Evolutionary conservation across 23 red algal species (phyloP).

Genomic region (Pyropia haitanensis): DNA sequence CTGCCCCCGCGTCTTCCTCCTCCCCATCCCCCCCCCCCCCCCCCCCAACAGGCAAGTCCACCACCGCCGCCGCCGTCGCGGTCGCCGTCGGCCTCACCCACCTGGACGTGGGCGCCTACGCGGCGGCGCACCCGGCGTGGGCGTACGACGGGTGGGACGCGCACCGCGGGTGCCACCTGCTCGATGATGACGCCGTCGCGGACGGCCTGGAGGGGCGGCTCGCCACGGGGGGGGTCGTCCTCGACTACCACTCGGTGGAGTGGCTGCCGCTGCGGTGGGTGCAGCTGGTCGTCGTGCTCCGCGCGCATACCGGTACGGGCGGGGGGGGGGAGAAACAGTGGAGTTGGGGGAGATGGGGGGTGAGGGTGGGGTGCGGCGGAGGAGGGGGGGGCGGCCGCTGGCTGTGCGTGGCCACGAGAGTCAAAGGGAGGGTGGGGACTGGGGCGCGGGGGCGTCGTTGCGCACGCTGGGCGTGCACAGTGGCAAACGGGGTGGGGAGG

Average conservation of each 20-base stretch:
- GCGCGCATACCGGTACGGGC: background rate
- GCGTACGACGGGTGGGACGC: conserved; percentile 22
- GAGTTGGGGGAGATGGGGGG: no score
- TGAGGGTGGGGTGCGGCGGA: no score
- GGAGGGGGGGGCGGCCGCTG: no score
- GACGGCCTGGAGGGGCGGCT: conserved; percentile 55
- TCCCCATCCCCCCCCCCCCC: no score
- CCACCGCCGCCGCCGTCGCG: conserved; percentile 7
- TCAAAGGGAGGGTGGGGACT: no score
- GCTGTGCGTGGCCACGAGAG: no score
- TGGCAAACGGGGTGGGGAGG: no score
- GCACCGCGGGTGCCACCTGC: conserved; percentile 16
- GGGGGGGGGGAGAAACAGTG: no score
- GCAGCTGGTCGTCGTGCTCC: conserved; percentile 50
- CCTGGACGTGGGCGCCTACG: conserved; percentile 49
- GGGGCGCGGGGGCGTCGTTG: no score
- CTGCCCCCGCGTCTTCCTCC: no score
- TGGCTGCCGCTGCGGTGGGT: conserved; percentile 82
- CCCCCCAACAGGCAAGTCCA: conserved; percentile 6
- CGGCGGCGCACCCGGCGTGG: conserved; percentile 15
- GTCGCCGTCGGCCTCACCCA: conserved; percentile 32
- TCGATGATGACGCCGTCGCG: conserved; percentile 59
- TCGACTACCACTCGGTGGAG: conserved; percentile 71
- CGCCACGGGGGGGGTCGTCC: conserved; percentile 26
- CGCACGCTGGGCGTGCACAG: no score